These are phyloP conservation scores for Cyberlindnera saturnus DNA, from an alignment of 805 yeast genomes.

Conservation along the genomic window DNA sequence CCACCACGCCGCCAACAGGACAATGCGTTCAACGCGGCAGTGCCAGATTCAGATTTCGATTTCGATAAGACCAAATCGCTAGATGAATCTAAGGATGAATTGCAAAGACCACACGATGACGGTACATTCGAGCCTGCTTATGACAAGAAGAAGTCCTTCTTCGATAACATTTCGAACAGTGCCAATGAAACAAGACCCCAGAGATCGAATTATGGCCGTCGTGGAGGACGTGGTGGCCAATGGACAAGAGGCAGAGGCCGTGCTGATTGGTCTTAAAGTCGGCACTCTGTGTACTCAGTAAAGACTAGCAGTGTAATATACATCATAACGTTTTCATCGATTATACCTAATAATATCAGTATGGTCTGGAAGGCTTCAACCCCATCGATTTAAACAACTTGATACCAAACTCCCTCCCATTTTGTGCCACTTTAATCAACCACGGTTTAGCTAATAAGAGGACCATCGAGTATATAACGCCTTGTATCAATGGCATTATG, in stretches of 20 bases:
- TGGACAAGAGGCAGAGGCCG: slow-evolving; percentile 2
- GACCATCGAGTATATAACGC: slow-evolving; percentile 39
- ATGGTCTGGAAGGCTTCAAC: neutral
- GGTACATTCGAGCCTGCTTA: slow-evolving; percentile 38
- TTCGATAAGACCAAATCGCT: slow-evolving; percentile 28
- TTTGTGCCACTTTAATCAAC: slow-evolving; percentile 17
- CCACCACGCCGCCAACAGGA: slow-evolving; percentile 4
- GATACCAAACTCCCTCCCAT: slow-evolving; percentile 24
- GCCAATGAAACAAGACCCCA: slow-evolving; percentile 37
- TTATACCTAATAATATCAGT: neutral
- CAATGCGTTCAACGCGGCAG: slow-evolving; percentile 23
- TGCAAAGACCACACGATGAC: slow-evolving; percentile 9
- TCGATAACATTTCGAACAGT: slow-evolving; percentile 77
- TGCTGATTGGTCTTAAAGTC: neutral
- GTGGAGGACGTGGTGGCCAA: slow-evolving; percentile 13
- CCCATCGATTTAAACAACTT: slow-evolving; percentile 10
- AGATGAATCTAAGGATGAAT: neutral
- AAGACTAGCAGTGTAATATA: neutral
- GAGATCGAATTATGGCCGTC: slow-evolving; percentile 13
- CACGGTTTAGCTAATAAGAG: slow-evolving; percentile 35
- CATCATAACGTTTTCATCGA: neutral
- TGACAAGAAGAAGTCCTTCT: slow-evolving; percentile 79
- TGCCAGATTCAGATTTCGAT: slow-evolving; percentile 63
- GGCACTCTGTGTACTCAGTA: neutral
- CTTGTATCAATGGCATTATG: slow-evolving; percentile 49